Conservation (phyloP, 768 basidiomycete species). For the Leucocoprinus birnbaumii region DNA sequence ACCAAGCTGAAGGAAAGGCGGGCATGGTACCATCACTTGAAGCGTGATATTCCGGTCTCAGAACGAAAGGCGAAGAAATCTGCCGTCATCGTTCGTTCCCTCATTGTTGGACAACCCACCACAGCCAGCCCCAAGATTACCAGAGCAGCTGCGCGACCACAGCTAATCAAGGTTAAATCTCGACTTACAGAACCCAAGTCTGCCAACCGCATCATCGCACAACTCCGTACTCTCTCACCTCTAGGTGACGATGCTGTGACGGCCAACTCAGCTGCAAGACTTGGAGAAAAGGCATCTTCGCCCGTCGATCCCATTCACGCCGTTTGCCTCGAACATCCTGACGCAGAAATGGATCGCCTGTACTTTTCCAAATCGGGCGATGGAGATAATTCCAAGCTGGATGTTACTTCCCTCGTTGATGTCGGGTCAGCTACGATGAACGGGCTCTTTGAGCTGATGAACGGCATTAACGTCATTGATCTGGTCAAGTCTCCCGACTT, state of each 20-base stretch:
- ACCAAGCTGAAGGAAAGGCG: background rate
- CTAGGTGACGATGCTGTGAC: slow-evolving; percentile 26
- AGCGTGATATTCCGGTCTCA: slow-evolving; percentile 30
- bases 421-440: slow-evolving; percentile 49
- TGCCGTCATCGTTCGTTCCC: slow-evolving; percentile 58
- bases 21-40: slow-evolving; percentile 10
- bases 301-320: slow-evolving; percentile 61
- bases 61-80: slow-evolving; percentile 63
- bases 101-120: slow-evolving; percentile 60
- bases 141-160: slow-evolving; percentile 41
- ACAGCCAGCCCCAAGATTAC: slow-evolving; percentile 34
- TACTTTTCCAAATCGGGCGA: slow-evolving; percentile 44
- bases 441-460: slow-evolving; percentile 46
- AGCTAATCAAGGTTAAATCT: slow-evolving; percentile 63
- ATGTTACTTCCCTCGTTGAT: slow-evolving; percentile 25
- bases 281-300: slow-evolving; percentile 6
- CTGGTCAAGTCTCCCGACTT: slow-evolving; percentile 59
- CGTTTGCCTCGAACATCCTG: slow-evolving; percentile 65
- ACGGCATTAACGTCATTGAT: slow-evolving; percentile 60
- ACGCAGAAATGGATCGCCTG: slow-evolving; percentile 58
- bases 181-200: slow-evolving; percentile 64
- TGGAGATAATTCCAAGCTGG: slow-evolving; percentile 12
- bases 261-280: slow-evolving; percentile 16
- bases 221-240: slow-evolving; percentile 61
- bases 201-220: slow-evolving; percentile 70